These are phyloP conservation scores for Vicia villosa DNA, from an alignment of 306 rosid species.

Conservation along the genomic window DNA sequence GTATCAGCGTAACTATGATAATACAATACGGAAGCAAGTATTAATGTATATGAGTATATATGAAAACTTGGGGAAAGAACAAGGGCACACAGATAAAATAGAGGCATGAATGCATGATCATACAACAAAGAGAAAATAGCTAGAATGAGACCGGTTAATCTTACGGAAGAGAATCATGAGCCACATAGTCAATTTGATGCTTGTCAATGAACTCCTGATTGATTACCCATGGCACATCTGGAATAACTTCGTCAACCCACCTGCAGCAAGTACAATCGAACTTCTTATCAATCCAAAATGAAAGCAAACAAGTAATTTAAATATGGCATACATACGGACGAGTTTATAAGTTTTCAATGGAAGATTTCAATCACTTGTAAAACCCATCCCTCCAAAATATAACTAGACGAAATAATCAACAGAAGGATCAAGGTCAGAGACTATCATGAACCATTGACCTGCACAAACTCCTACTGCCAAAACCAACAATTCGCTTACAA, in stretches of 20 bases:
- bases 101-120: neutral
- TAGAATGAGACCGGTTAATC: constrained; percentile 46
- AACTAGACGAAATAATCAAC: constrained; percentile 28
- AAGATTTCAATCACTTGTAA: neutral
- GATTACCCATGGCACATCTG: constrained; percentile 95
- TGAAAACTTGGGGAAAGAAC: too few species aligned
- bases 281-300: constrained; percentile 17
- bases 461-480: too few species aligned
- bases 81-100: constrained; percentile 1
- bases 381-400: constrained; percentile 1
- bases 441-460: constrained; percentile 11
- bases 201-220: constrained; percentile 78
- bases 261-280: constrained; percentile 50
- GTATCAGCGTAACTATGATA: constrained; percentile 82
- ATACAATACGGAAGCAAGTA: constrained; percentile 33
- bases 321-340: neutral
- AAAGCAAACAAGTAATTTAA: constrained; percentile 30
- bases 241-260: constrained; percentile 99
- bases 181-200: constrained; percentile 81
- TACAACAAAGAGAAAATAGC: constrained; percentile 28
- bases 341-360: neutral
- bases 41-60: constrained; percentile 35
- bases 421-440: constrained; percentile 17
- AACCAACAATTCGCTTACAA: too few species aligned
- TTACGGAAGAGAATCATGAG: constrained; percentile 99